Percentiles rank a stretch among this genome's conserved stretches.
phyloP scores from a whole-genome alignment of 1,139 yeast genomes.

The Hyphopichia fennica region DNA sequence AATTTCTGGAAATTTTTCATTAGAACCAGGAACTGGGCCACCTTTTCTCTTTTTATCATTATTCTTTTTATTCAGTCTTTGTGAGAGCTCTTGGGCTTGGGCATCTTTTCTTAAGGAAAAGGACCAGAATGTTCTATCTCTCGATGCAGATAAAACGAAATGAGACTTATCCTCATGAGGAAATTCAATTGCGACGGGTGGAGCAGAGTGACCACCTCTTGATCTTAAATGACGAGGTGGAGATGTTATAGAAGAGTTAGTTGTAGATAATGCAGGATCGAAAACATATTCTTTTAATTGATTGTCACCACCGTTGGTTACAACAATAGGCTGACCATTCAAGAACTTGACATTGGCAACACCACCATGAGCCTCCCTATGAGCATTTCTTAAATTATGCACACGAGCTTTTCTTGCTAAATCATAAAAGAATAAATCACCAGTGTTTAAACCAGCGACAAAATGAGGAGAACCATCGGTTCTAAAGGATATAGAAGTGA shows the following conservation, averaged over 20 bases:
- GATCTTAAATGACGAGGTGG: conserved; percentile 93
- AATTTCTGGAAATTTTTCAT: conserved; percentile 77
- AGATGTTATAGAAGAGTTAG: conserved; percentile 65
- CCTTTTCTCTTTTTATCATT: conserved; percentile 57
- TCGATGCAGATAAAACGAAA: conserved; percentile 81
- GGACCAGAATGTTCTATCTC: conserved; percentile 85
- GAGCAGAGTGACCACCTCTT: conserved; percentile 95
- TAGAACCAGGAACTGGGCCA: conserved; percentile 52
- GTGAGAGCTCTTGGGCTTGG: conserved; percentile 92
- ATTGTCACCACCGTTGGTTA: conserved; percentile 94
- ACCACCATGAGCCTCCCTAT: conserved; percentile 75
- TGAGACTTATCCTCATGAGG: conserved; percentile 81
- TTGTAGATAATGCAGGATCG: conserved; percentile 79
- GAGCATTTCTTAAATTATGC: conserved; percentile 74
- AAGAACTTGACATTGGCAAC: conserved; percentile 74
- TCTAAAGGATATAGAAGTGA: conserved; percentile 80
- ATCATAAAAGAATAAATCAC: conserved; percentile 86
- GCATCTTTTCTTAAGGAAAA: conserved; percentile 95
- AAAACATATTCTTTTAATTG: conserved; percentile 86
- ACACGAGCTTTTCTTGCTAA: conserved; percentile 69
- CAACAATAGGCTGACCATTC: conserved; percentile 88
- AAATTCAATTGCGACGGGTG: conserved; percentile 77
- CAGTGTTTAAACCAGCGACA: conserved; percentile 76
- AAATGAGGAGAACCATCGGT: conserved; percentile 88
- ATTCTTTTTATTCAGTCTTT: conserved; percentile 56